Base-by-base conservation (phyloP, 768 basidiomycete species). In the Phaeotremella fagi region DNA sequence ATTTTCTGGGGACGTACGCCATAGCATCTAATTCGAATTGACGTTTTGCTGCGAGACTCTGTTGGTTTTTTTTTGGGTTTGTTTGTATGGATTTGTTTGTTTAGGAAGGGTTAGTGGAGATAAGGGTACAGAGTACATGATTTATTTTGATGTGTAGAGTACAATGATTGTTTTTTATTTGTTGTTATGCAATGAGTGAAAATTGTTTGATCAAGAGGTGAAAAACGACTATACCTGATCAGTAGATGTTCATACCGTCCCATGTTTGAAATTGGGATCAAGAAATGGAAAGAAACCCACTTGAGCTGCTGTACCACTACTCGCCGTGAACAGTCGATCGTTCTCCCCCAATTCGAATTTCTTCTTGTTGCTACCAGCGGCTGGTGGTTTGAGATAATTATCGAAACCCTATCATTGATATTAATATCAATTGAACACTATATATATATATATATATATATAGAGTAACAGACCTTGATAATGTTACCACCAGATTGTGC, bases 401-500 rank as follows among this genome's bases (percentile, higher is more conserved):
- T 76, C 75, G 54, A 75, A 76, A 1, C 75, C 75, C 59, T 74
- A 31, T 24, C 42, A 48, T 18, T 26, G 12, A 6, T 1, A 11
- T 5, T 45, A 24, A 4, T 14, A 22, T 22, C 38, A 41, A 14
- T 37, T 9, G 27, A 6, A 20, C 2, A 16, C 16, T n/a, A n/a
- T n/a, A n/a, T n/a, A n/a, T n/a, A n/a, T n/a, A n/a, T n/a, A n/a
- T n/a, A n/a, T n/a, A n/a, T n/a, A n/a, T n/a, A n/a, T n/a, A n/a
- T n/a, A n/a, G n/a, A n/a, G n/a, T n/a, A 9, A 28, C 62, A 41
- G 38, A 74, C 75, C 61, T 76, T 75, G 62, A 77, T 76, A 53
- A 77, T 76, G 61, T 77, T 77, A 6, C 77, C 77, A 2, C 75
- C 70, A 7, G 73, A 57, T 0, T 64, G 55, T 31, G 65, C 55